Conservation (phyloP, 192 early-diverging fungal species). For the Coemansia sp. region DNA sequence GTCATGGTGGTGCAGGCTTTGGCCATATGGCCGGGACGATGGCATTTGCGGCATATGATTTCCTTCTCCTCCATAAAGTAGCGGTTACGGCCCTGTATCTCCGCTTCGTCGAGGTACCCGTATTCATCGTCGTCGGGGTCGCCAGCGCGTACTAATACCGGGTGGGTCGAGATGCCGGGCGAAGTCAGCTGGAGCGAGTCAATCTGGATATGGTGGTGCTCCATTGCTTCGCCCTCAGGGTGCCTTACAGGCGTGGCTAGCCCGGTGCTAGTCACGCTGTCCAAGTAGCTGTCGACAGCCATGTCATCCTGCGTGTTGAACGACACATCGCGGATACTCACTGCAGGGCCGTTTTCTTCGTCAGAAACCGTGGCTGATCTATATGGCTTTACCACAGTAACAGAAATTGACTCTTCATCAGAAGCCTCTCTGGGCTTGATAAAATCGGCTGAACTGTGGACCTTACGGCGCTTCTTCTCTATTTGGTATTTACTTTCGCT, state of each 20-base stretch:
- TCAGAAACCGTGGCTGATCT: conserved; percentile 30
- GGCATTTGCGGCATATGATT: conserved; percentile 40
- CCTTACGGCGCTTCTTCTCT: conserved; percentile 10
- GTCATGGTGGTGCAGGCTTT: conserved; percentile 42
- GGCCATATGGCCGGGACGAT: conserved; percentile 42
- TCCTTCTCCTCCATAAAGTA: conserved; percentile 58
- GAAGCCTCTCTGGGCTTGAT: conserved; percentile 6
- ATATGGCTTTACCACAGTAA: conserved; percentile 30
- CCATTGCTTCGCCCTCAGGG: conserved; percentile 8
- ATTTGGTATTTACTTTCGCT: conserved; percentile 49
- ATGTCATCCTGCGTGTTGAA: conserved; percentile 37
- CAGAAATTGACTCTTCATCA: conserved; percentile 18
- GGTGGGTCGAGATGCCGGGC: conserved; percentile 7
- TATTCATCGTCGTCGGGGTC: conserved; percentile 34
- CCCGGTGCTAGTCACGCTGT: conserved; percentile 27
- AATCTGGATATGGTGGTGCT: conserved; percentile 39
- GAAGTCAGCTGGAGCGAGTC: conserved; percentile 23
- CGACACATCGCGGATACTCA: conserved; percentile 8
- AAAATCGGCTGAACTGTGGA: not conserved
- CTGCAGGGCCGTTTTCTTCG: conserved; percentile 6
- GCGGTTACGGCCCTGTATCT: conserved; percentile 53
- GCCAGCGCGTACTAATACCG: conserved; percentile 1
- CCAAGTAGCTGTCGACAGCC: conserved; percentile 34
- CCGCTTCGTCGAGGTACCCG: conserved; percentile 52
- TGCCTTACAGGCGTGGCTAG: conserved; percentile 17